Percentiles rank a stretch among this genome's conserved stretches.
Conservation (phyloP, 2,329 filamentous ascomycete species). For the Cladosporium sp. region DNA sequence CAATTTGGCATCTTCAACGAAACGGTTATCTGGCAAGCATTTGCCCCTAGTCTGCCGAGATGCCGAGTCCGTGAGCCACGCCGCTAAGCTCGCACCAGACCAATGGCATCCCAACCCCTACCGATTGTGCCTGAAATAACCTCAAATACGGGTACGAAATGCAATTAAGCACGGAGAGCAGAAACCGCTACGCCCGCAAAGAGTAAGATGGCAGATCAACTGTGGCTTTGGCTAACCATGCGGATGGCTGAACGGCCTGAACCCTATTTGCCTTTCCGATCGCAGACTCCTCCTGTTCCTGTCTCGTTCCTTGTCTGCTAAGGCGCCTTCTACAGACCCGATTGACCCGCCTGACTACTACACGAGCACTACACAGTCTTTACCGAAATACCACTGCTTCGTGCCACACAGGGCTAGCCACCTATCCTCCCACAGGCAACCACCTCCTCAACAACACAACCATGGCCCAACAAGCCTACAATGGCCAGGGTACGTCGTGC, state of each 20-base stretch:
- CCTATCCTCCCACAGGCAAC: not conserved
- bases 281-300: conserved; percentile 14
- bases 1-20: conserved; percentile 8
- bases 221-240: not conserved
- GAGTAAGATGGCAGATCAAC: conserved; percentile 11
- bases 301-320: not conserved
- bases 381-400: not conserved
- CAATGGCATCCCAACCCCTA: not conserved
- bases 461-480: conserved; percentile 5
- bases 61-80: conserved; percentile 5
- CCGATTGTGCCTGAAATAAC: conserved; percentile 2
- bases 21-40: conserved; percentile 7
- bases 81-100: conserved; percentile 5
- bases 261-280: conserved; percentile 9
- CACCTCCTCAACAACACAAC: not conserved
- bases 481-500: conserved; percentile 5
- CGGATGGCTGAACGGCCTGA: conserved; percentile 3
- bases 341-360: not conserved
- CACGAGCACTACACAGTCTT: not conserved
- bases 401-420: not conserved
- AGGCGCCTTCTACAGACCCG: not conserved
- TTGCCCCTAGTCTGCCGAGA: conserved; percentile 6
- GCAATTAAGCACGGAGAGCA: conserved; percentile 4
- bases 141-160: not conserved
- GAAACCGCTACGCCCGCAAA: conserved; percentile 3